A percentile compares a stretch with the other conserved stretches of the same genome.
phyloP scores from a whole-genome alignment of 345 rosid genomes.

The Brassica cretica region DNA sequence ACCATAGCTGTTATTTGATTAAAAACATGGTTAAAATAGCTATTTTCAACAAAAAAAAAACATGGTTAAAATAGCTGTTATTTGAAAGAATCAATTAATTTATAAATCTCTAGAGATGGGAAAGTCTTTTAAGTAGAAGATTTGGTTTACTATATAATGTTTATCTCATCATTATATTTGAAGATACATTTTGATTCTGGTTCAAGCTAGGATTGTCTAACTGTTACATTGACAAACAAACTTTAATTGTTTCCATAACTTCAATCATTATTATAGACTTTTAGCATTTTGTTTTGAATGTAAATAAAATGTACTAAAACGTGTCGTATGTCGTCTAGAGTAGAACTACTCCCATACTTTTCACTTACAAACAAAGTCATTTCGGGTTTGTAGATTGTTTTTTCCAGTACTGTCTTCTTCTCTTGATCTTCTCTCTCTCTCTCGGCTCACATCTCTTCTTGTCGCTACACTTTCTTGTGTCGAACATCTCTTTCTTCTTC shows the following conservation, averaged over 20 bases:
- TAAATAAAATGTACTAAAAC: background rate
- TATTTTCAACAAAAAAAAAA: background rate
- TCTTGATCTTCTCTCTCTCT: background rate
- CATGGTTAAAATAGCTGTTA: constrained; percentile 8
- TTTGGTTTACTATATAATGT: constrained; percentile 23
- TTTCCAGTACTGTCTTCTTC: background rate
- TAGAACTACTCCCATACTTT: background rate
- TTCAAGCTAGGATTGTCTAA: constrained; percentile 11
- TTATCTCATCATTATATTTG: constrained; percentile 16
- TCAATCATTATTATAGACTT: constrained; percentile 5
- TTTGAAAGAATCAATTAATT: background rate
- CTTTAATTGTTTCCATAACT: constrained; percentile 18
- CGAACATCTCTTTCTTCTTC: background rate
- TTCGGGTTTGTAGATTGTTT: background rate
- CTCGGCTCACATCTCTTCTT: background rate
- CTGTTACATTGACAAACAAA: constrained; percentile 5
- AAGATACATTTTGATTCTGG: constrained; percentile 35
- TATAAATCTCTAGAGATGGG: constrained; percentile 16
- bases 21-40: background rate
- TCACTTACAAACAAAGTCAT: background rate
- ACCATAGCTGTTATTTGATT: background rate
- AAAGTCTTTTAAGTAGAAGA: constrained; percentile 31
- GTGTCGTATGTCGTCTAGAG: background rate
- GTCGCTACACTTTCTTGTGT: background rate
- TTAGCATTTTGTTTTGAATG: background rate